Conservation (phyloP, 768 basidiomycete species). For the Brasilioporus rufonigricans region DNA sequence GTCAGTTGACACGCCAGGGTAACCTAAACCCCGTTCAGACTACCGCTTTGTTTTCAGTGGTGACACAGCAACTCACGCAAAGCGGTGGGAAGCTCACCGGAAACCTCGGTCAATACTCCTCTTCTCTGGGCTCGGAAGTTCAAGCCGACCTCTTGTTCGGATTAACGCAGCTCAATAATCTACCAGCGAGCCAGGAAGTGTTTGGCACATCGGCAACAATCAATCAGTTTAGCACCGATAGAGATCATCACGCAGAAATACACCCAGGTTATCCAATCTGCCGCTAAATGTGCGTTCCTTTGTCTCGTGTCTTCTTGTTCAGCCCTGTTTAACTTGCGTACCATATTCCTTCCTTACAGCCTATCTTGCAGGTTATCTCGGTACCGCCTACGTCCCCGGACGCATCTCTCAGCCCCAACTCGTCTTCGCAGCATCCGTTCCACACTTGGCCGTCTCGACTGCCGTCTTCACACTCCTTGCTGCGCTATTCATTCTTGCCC, state of each 20-base stretch:
- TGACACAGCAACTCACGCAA: slow-evolving; percentile 6
- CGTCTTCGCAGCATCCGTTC: slow-evolving; percentile 27
- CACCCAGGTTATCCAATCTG: slow-evolving; percentile 19
- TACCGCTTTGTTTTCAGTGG: slow-evolving; percentile 22
- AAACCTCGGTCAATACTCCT: not conserved
- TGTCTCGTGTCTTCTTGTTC: not conserved
- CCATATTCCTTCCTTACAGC: slow-evolving; percentile 3
- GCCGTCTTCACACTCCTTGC: slow-evolving; percentile 24
- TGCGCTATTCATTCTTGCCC: slow-evolving; percentile 16
- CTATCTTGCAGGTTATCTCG: slow-evolving; percentile 22
- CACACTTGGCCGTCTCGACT: slow-evolving; percentile 25
- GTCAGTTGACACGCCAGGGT: slow-evolving; percentile 16
- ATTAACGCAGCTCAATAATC: slow-evolving; percentile 5
- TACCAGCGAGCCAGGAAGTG: not conserved
- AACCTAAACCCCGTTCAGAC: slow-evolving; percentile 27
- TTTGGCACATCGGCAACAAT: not conserved
- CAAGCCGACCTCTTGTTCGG: slow-evolving; percentile 23
- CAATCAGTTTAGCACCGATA: slow-evolving; percentile 3
- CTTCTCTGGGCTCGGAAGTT: slow-evolving; percentile 14
- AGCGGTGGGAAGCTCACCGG: slow-evolving; percentile 1
- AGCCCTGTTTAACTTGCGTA: not conserved
- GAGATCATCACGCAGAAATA: slow-evolving; percentile 20
- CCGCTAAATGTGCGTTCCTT: slow-evolving; percentile 13
- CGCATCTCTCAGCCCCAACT: slow-evolving; percentile 18
- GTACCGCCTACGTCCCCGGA: slow-evolving; percentile 31